These are phyloP conservation scores for Lachnellula cervina DNA, from an alignment of 2,329 filamentous ascomycete genomes.

Conservation along the genomic window DNA sequence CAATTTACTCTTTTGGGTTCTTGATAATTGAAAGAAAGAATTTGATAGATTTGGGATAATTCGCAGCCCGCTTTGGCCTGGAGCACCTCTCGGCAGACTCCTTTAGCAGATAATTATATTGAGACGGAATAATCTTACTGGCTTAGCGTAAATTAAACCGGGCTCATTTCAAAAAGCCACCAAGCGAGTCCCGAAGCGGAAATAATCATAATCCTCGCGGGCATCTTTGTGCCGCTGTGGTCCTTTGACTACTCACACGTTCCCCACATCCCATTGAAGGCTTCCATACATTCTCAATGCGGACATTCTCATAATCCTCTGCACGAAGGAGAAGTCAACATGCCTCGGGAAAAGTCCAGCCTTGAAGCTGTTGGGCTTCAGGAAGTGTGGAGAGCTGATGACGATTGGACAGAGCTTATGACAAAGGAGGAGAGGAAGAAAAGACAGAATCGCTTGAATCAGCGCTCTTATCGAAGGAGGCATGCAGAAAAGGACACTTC, in stretches of 20 bases:
- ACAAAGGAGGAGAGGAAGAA: slow-evolving; percentile 64
- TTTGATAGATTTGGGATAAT: too few relatives aligned
- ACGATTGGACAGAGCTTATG: slow-evolving; percentile 62
- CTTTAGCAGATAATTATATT: background rate
- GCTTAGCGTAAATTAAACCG: background rate
- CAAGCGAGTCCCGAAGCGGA: background rate
- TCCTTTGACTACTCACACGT: background rate
- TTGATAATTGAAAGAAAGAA: too few relatives aligned
- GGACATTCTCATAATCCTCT: slow-evolving; percentile 6
- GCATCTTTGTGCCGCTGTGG: background rate
- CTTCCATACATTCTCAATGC: background rate
- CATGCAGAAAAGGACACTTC: slow-evolving; percentile 4
- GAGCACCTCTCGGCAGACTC: background rate
- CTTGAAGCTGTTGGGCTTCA: background rate
- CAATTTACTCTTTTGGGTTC: too few relatives aligned
- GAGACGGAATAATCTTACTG: background rate
- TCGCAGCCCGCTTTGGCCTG: background rate
- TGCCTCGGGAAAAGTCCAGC: background rate
- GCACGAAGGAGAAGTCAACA: background rate
- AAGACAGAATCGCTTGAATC: slow-evolving; percentile 69
- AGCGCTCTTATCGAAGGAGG: slow-evolving; percentile 40
- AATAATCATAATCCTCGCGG: background rate
- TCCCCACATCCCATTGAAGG: background rate
- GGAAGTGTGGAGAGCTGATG: slow-evolving; percentile 21
- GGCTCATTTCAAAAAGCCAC: background rate